These are phyloP conservation scores for Xylaria flabelliformis DNA, from an alignment of 495 filamentous ascomycete species.

Conservation along the genomic window DNA sequence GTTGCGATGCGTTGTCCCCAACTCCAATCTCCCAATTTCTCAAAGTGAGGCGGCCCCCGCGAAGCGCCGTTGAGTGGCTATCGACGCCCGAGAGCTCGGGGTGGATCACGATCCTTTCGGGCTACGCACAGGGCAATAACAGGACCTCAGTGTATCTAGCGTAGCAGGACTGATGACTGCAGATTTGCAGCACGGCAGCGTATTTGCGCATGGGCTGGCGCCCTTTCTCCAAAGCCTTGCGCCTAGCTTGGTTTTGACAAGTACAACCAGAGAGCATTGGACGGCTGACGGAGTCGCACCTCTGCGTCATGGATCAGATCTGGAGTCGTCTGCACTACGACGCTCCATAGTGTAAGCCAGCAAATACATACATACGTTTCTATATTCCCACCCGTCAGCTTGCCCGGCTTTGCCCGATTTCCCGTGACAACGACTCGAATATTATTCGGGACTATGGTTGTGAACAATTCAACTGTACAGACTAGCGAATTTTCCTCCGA, in stretches of 20 bases:
- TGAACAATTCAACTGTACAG: background rate
- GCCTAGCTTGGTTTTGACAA: slow-evolving; percentile 22
- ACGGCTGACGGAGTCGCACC: slow-evolving; percentile 6
- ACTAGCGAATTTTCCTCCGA: background rate
- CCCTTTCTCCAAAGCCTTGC: slow-evolving; percentile 18
- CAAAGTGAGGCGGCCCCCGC: slow-evolving; percentile 41
- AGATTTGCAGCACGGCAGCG: slow-evolving; percentile 16
- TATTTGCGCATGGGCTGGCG: slow-evolving; percentile 12
- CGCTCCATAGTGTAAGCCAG: slow-evolving; percentile 13
- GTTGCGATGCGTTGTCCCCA: slow-evolving; percentile 38
- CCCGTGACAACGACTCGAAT: slow-evolving; percentile 11
- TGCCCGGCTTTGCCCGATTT: slow-evolving; percentile 27
- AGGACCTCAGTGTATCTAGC: background rate
- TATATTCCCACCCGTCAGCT: background rate
- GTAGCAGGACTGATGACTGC: slow-evolving; percentile 22
- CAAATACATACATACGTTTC: slow-evolving; percentile 18
- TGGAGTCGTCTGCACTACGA: slow-evolving; percentile 26
- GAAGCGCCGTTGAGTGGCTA: slow-evolving; percentile 40
- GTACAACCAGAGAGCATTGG: slow-evolving; percentile 14
- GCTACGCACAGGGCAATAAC: slow-evolving; percentile 10
- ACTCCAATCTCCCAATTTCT: slow-evolving; percentile 24
- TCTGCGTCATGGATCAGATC: slow-evolving; percentile 19
- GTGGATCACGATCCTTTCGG: slow-evolving; percentile 34
- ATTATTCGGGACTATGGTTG: background rate
- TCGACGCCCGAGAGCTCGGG: slow-evolving; percentile 28